Conservation (phyloP, 164 flowering plant genomes). For the Nelumbo lutea region DNA sequence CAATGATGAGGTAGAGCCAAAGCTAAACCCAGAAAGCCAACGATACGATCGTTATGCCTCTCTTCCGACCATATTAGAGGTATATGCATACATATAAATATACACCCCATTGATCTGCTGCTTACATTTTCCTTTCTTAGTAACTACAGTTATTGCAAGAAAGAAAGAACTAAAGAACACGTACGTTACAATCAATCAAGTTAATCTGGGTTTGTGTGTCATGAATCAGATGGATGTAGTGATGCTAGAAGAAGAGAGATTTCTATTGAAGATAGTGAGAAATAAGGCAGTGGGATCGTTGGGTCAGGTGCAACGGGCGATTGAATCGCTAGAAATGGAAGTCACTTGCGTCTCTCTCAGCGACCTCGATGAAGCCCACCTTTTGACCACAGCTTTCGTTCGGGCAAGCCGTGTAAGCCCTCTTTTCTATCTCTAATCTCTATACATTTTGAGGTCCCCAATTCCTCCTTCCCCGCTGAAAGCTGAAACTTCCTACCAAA, state of each 20-base stretch:
- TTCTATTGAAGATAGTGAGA: neutral
- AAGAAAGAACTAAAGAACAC: too few species aligned
- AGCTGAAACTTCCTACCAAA: too few species aligned
- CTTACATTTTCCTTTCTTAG: neutral
- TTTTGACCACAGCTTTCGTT: too few species aligned
- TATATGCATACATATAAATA: neutral
- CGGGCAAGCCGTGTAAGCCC: too few species aligned
- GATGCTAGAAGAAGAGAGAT: neutral
- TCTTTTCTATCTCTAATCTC: too few species aligned
- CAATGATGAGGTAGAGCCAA: neutral
- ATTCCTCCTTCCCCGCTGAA: too few species aligned
- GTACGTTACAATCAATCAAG: neutral
- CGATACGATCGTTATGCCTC: neutral
- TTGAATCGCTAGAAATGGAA: conserved; percentile 3
- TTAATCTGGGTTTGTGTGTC: neutral
- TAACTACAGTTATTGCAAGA: too few species aligned
- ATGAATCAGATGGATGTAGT: neutral
- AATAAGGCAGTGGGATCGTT: neutral
- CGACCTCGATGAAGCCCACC: neutral
- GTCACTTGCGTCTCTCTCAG: neutral
- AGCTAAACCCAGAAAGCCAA: neutral
- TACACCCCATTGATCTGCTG: neutral
- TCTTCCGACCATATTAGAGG: neutral
- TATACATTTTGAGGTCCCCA: too few species aligned
- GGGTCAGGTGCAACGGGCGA: conserved; percentile 8